Percentiles rank a stretch among this genome's conserved stretches.
Conservation (phyloP, 2,329 filamentous ascomycete species). For the Talaromyces sp. region DNA sequence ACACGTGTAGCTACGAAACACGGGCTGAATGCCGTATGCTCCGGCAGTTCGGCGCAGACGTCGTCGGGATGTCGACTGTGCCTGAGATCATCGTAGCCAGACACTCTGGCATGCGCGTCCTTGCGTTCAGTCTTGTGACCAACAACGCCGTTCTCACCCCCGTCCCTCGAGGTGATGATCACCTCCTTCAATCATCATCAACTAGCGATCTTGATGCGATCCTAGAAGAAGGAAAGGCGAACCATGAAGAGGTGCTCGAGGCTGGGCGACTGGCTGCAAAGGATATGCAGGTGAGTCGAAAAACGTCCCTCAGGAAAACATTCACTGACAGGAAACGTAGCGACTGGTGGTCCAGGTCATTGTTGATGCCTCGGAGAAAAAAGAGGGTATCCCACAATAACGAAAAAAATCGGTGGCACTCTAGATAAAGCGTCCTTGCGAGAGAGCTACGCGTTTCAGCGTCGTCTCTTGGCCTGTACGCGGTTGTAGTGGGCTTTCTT, state of each 20-base stretch:
- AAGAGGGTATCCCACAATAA: neutral
- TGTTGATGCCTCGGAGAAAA: constrained; percentile 23
- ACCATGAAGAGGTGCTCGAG: constrained; percentile 62
- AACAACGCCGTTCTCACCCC: constrained; percentile 60
- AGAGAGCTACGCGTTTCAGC: constrained; percentile 14
- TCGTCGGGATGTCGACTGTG: constrained; percentile 68
- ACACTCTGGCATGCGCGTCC: constrained; percentile 58
- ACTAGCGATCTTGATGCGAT: constrained; percentile 50
- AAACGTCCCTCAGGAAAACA: neutral
- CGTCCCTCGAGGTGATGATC: constrained; percentile 55
- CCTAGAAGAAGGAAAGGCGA: constrained; percentile 57
- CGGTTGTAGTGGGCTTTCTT: constrained; percentile 88
- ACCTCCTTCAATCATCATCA: constrained; percentile 47
- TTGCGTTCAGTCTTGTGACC: constrained; percentile 63
- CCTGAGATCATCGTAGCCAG: constrained; percentile 64
- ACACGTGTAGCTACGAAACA: constrained; percentile 55
- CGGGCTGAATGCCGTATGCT: constrained; percentile 62
- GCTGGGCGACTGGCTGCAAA: constrained; percentile 56
- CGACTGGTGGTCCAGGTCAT: constrained; percentile 32
- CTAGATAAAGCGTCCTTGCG: neutral
- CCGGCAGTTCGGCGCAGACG: constrained; percentile 57
- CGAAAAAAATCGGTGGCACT: neutral
- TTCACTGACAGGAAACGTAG: constrained; percentile 23
- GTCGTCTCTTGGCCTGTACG: constrained; percentile 56
- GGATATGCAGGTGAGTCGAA: constrained; percentile 54